phyloP scores from a whole-genome alignment of 2,329 filamentous ascomycete species.

The Colletotrichum abscissum region DNA sequence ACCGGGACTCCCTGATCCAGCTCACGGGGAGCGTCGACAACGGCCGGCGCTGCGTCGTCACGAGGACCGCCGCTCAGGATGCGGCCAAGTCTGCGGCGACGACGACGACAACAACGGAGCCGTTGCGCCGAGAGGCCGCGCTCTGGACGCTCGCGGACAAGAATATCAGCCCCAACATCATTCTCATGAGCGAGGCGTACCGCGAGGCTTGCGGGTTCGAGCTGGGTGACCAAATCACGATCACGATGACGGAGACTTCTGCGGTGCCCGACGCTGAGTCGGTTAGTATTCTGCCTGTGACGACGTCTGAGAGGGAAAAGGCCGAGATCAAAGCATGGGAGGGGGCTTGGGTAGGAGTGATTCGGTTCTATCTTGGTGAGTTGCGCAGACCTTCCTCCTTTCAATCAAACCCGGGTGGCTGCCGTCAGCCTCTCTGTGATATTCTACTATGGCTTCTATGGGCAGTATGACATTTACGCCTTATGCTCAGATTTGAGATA shows the following conservation, averaged over 20 bases:
- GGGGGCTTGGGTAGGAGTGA: slow-evolving; percentile 17
- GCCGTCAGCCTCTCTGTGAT: neutral
- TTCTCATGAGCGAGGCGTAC: slow-evolving; percentile 79
- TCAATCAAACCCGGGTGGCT: neutral
- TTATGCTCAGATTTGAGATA: neutral
- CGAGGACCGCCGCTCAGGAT: slow-evolving; percentile 40
- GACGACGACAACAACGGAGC: slow-evolving; percentile 15
- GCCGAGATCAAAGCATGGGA: slow-evolving; percentile 51
- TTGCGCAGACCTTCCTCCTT: neutral
- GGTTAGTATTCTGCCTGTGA: slow-evolving; percentile 49
- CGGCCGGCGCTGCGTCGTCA: slow-evolving; percentile 55
- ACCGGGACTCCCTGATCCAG: slow-evolving; percentile 58
- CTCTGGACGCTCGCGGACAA: slow-evolving; percentile 65
- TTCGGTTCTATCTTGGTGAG: slow-evolving; percentile 26
- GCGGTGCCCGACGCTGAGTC: slow-evolving; percentile 65
- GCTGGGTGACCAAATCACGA: slow-evolving; percentile 71
- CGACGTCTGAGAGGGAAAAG: slow-evolving; percentile 27
- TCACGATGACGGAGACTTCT: slow-evolving; percentile 68
- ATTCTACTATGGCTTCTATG: neutral
- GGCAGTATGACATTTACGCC: neutral
- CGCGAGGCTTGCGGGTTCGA: slow-evolving; percentile 79
- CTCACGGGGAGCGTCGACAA: slow-evolving; percentile 56
- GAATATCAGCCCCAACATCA: slow-evolving; percentile 74
- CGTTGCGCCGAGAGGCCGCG: slow-evolving; percentile 55
- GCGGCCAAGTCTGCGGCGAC: slow-evolving; percentile 35